Conservation (phyloP, 495 filamentous ascomycete genomes). For the Cetradonia linearis region DNA sequence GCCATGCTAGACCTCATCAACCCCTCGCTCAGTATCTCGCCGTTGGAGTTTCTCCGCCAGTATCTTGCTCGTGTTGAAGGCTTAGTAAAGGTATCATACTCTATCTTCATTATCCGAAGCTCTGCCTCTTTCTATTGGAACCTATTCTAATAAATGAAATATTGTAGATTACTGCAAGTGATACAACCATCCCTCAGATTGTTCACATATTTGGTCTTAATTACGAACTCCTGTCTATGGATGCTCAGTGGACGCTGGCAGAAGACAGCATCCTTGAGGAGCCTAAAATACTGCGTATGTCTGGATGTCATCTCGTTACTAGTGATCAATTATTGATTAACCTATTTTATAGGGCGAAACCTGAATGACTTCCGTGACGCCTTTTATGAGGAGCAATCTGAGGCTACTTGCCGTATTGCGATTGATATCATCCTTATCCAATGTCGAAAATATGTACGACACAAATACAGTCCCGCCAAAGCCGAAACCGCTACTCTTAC, state of each 20-base stretch:
- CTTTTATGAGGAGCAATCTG: constrained; percentile 1
- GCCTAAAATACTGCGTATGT: neutral
- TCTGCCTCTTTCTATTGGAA: neutral
- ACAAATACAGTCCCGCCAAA: neutral
- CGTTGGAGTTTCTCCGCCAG: neutral
- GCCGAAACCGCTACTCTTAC: neutral
- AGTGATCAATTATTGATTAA: neutral
- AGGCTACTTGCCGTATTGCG: constrained; percentile 2
- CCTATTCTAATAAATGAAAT: neutral
- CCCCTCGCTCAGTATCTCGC: neutral
- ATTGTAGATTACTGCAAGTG: neutral
- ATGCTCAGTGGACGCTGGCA: neutral
- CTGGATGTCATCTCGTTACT: constrained; percentile 3
- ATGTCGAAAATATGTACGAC: constrained; percentile 5
- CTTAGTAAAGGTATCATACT: neutral
- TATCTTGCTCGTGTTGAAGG: neutral
- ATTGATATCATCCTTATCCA: constrained; percentile 6
- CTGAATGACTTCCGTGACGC: constrained; percentile 4
- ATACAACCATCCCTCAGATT: neutral
- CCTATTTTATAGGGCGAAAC: neutral
- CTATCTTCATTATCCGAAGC: neutral
- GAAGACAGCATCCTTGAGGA: neutral
- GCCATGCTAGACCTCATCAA: neutral
- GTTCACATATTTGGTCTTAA: neutral
- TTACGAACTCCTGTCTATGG: neutral